Conservation (phyloP, 345 rosid species). For the Gossypioides kirkii region DNA sequence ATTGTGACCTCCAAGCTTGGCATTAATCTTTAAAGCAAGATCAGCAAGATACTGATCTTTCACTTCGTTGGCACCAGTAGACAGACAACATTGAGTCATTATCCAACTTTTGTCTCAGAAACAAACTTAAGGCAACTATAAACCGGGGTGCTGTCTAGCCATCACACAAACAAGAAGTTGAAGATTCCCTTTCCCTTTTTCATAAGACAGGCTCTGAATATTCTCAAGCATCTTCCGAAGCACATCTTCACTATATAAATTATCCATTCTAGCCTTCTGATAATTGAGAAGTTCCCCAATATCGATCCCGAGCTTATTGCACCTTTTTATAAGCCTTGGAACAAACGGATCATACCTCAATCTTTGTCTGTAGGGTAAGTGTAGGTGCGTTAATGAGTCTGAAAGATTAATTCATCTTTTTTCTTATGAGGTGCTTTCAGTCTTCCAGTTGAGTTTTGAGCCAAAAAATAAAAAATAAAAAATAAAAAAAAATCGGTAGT, state of each 20-base stretch:
- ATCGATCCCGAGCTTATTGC: slow-evolving; percentile 48
- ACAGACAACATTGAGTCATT: slow-evolving; percentile 78
- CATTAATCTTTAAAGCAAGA: slow-evolving; percentile 76
- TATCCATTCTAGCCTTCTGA: slow-evolving; percentile 33
- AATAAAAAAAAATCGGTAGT: background rate
- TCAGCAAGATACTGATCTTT: slow-evolving; percentile 61
- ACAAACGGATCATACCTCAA: slow-evolving; percentile 25
- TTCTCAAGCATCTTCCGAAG: slow-evolving; percentile 32
- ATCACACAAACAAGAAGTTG: slow-evolving; percentile 69
- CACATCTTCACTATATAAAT: slow-evolving; percentile 29
- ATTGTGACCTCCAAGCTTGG: slow-evolving; percentile 86
- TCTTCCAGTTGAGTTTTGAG: background rate
- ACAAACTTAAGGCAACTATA: slow-evolving; percentile 74
- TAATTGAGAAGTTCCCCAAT: slow-evolving; percentile 41
- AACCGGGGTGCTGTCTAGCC: slow-evolving; percentile 49
- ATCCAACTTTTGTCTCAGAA: slow-evolving; percentile 69
- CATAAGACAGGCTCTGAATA: slow-evolving; percentile 32
- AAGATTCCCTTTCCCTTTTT: slow-evolving; percentile 16
- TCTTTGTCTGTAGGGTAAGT: background rate
- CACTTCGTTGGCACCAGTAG: slow-evolving; percentile 27
- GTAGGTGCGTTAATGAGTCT: background rate
- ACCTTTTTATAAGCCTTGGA: slow-evolving; percentile 33
- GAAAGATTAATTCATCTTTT: background rate
- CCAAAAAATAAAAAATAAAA: background rate
- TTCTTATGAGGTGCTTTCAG: background rate